These are phyloP conservation scores for Alternaria hordeiaustralica DNA, from an alignment of 2,329 filamentous ascomycete species.

Conservation along the genomic window DNA sequence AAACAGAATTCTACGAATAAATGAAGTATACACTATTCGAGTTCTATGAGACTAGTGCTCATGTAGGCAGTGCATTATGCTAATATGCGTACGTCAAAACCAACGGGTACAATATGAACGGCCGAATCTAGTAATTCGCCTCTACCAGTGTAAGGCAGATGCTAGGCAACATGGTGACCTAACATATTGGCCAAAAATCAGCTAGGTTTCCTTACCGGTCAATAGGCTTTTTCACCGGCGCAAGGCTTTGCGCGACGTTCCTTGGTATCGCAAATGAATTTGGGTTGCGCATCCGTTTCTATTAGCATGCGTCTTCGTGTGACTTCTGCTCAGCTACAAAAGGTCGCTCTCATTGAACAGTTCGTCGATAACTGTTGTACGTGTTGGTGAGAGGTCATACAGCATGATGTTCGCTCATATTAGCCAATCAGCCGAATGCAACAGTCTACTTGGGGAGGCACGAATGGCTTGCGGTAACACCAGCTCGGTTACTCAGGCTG, in stretches of 20 bases:
- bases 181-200: no score
- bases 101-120: not conserved
- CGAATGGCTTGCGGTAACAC: no score
- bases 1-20: not conserved
- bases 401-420: no score
- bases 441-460: no score
- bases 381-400: no score
- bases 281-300: not conserved
- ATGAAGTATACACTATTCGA: fast-evolving
- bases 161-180: not conserved
- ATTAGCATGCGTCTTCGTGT: not conserved
- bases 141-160: not conserved
- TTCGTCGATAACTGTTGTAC: no score
- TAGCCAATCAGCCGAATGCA: no score
- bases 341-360: not conserved
- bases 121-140: not conserved
- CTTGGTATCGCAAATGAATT: not conserved
- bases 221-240: not conserved
- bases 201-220: not conserved
- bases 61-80: no score
- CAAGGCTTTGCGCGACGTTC: not conserved
- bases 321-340: not conserved
- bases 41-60: not conserved
- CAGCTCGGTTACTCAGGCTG: not conserved
- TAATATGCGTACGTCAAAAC: no score